Evolutionary conservation across 345 rosid species (phyloP), one percentile per base, ranked within the genome.

Genomic region (Euphorbia peplus): DNA sequence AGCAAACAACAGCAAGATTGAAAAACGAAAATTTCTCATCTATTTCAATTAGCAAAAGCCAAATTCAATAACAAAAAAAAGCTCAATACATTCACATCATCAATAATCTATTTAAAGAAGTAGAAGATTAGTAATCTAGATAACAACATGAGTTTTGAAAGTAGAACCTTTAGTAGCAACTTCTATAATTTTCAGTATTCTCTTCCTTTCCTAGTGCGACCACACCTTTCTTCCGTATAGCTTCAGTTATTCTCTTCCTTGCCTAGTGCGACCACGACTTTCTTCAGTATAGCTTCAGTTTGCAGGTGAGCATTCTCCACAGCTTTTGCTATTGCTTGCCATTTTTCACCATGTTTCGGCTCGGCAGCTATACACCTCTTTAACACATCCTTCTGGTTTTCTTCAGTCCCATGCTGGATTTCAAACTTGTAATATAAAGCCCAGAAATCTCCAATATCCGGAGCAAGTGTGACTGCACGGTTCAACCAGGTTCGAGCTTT

Each of bases 361-460:
- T 93, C 97, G 24, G 90, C 84, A 59, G 86, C 89, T 50, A 83
- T 58, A 65, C 97, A 88, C 72, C 89, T 88, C 65, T 85, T 80
- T 30, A 90, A 37, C 14, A 90, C 96, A 35, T 93, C 98, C 77
- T 83, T 88, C 78, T 87, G 97, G 75, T 59, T 72, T 55, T 86
- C 98, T 48, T 90, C 98, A 28, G 70, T 65, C 15, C 98, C 97
- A 67, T 93, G 91, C 71, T 90, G 97, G 63, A 87, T 86, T 76
- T 93, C 98, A 73, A 93, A 86, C 72, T 93, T 88, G 85, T 90
- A 90, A 69, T 83, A 90, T 39, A 85, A 64, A 0, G 92, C 96
- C 98, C 98, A 93, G 74, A 88, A 90, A 81, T 93, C 98, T 4
- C 97, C 97, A 69, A 85, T 76, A 73, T 82, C 91, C 3, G 96